Conservation (phyloP, 495 filamentous ascomycete species). For the Penicillium odoratum region DNA sequence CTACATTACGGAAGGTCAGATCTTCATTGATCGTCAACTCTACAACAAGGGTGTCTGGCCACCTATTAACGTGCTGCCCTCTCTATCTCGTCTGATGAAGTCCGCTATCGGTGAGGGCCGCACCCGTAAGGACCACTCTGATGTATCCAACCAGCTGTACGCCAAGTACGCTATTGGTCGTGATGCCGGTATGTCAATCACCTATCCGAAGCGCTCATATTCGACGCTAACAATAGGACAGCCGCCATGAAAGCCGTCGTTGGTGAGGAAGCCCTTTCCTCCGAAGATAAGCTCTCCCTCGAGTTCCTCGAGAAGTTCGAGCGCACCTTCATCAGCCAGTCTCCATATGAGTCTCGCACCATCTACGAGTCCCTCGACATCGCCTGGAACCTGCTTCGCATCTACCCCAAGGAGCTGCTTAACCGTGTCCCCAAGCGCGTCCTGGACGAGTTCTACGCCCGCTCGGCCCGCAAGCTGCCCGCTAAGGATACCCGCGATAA, state of each 20-base stretch:
- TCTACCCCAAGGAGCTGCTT: constrained; percentile 95
- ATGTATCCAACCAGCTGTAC: constrained; percentile 99
- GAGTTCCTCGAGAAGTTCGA: constrained; percentile 99
- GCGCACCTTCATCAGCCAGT: constrained; percentile 86
- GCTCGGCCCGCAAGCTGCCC: constrained; percentile 55
- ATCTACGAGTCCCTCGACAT: constrained; percentile 93
- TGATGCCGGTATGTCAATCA: constrained; percentile 63
- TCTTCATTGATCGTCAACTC: constrained; percentile 94
- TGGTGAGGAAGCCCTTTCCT: constrained; percentile 91
- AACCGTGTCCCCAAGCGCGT: constrained; percentile 96
- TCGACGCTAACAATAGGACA: constrained; percentile 21
- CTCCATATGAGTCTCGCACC: constrained; percentile 83
- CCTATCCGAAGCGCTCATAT: neutral
- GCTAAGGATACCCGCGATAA: constrained; percentile 75
- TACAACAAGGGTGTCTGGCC: constrained; percentile 97
- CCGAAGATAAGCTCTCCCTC: constrained; percentile 95
- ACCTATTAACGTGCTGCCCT: constrained; percentile 98
- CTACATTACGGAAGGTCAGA: constrained; percentile 98
- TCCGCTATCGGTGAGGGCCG: constrained; percentile 97
- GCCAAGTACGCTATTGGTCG: constrained; percentile 99
- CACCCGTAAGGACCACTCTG: constrained; percentile 93
- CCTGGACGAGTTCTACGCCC: constrained; percentile 87
- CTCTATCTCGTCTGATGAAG: constrained; percentile 99
- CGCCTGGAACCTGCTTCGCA: constrained; percentile 92
- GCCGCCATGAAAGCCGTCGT: constrained; percentile 99